Percentiles rank a stretch among this genome's conserved stretches.
Conservation (phyloP, 805 yeast species). For the Candida insectorum region DNA sequence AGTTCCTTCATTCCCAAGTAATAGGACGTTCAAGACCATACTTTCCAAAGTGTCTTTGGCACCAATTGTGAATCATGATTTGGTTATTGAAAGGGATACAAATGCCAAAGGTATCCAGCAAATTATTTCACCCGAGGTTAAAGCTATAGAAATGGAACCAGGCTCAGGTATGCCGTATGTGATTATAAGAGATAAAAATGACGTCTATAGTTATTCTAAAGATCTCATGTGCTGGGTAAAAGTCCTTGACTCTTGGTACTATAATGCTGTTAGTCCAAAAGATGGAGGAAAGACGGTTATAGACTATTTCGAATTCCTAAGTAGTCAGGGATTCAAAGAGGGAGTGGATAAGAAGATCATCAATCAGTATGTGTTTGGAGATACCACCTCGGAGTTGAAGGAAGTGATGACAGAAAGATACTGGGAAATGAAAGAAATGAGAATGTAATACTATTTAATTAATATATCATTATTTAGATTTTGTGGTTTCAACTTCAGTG, state of each 20-base stretch:
- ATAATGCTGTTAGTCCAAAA: constrained; percentile 5
- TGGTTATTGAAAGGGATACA: constrained; percentile 12
- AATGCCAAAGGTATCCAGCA: constrained; percentile 4
- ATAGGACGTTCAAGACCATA: constrained; percentile 22
- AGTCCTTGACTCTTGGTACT: constrained; percentile 45
- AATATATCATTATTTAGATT: constrained; percentile 1
- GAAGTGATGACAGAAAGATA: constrained; percentile 14
- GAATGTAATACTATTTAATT: too few relatives aligned
- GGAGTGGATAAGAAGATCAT: constrained; percentile 12
- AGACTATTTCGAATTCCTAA: constrained; percentile 9
- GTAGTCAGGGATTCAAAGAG: constrained; percentile 10
- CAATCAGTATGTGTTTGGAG: constrained; percentile 11
- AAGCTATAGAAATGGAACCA: constrained; percentile 27
- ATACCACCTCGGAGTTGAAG: constrained; percentile 11
- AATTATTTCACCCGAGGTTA: constrained; percentile 15
- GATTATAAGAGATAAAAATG: constrained; percentile 27
- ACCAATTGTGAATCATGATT: constrained; percentile 42
- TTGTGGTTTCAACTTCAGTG: neutral
- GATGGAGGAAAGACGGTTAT: neutral
- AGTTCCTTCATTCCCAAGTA: constrained; percentile 20
- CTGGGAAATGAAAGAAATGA: constrained; percentile 5
- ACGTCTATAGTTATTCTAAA: constrained; percentile 41
- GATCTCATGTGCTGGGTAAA: constrained; percentile 46
- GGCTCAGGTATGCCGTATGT: constrained; percentile 42
- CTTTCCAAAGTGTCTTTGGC: constrained; percentile 50